Conservation (phyloP, 1,284 basidiomycete species). For the Trichosporon coremiiforme region DNA sequence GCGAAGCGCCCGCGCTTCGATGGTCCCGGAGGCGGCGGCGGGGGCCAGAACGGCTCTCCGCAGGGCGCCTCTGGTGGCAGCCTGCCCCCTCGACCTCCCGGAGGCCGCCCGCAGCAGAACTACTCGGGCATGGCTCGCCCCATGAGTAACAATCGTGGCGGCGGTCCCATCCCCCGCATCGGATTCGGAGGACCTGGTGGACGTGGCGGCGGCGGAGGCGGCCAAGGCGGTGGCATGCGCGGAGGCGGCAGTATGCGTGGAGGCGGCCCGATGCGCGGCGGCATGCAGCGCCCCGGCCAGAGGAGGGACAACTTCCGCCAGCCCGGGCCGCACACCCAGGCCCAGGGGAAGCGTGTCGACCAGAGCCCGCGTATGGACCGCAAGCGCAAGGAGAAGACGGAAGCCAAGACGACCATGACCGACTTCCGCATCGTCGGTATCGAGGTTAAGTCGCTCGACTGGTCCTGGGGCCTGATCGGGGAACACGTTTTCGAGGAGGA, state of each 20-base stretch:
- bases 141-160: constrained; percentile 46
- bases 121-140: constrained; percentile 29
- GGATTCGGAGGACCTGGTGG: constrained; percentile 52
- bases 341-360: constrained; percentile 23
- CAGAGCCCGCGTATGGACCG: constrained; percentile 30
- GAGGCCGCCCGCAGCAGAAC: constrained; percentile 27
- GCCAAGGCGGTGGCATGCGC: constrained; percentile 44
- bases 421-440: constrained; percentile 94
- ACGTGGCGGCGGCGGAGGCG: constrained; percentile 54
- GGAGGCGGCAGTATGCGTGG: constrained; percentile 67
- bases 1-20: constrained; percentile 80
- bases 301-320: constrained; percentile 22
- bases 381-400: constrained; percentile 54
- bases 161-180: constrained; percentile 40
- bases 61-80: constrained; percentile 57
- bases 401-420: constrained; percentile 78
- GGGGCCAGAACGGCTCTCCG: constrained; percentile 19
- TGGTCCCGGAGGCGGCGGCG: constrained; percentile 58
- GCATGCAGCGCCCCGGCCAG: constrained; percentile 26
- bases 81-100: constrained; percentile 34
- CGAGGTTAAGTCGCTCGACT: constrained; percentile 63
- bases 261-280: constrained; percentile 24
- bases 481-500: constrained; percentile 35
- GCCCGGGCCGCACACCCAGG: constrained; percentile 26
- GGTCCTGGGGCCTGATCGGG: constrained; percentile 56